phyloP scores from a whole-genome alignment of 2,329 filamentous ascomycete species.

The Sporothrix variecibatus region DNA sequence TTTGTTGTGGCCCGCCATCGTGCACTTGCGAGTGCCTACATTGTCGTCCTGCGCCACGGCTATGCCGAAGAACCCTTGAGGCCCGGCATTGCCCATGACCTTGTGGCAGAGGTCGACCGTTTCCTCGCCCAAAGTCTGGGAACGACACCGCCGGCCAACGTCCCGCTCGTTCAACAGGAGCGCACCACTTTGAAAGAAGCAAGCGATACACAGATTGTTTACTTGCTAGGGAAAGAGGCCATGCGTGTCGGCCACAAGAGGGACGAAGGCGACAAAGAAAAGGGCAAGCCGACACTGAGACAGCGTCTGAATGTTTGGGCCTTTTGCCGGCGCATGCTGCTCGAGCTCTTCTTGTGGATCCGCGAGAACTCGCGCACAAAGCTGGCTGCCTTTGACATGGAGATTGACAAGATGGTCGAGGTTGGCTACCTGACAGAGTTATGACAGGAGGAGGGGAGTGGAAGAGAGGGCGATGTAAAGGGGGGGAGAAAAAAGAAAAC shows the following conservation, averaged over 20 bases:
- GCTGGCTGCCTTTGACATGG: slow-evolving; percentile 62
- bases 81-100: slow-evolving; percentile 56
- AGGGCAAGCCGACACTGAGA: not conserved
- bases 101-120: slow-evolving; percentile 60
- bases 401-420: slow-evolving; percentile 63
- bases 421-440: slow-evolving; percentile 71
- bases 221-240: slow-evolving; percentile 64
- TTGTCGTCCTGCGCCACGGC: slow-evolving; percentile 69
- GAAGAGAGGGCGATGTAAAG: not conserved
- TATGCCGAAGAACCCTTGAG: slow-evolving; percentile 72
- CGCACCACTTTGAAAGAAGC: slow-evolving; percentile 48
- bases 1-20: slow-evolving; percentile 47
- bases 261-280: not conserved
- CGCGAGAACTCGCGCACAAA: slow-evolving; percentile 67
- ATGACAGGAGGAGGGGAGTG: slow-evolving; percentile 35
- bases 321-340: slow-evolving; percentile 47
- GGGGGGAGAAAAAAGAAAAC: not conserved
- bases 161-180: slow-evolving; percentile 36
- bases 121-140: slow-evolving; percentile 42
- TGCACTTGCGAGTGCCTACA: slow-evolving; percentile 63
- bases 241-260: slow-evolving; percentile 49
- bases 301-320: slow-evolving; percentile 30
- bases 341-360: slow-evolving; percentile 64
- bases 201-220: slow-evolving; percentile 52
- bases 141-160: not conserved